A percentile compares a stretch with the other conserved stretches of the same genome.
Conservation (phyloP, 495 filamentous ascomycete genomes). For the Penicillium tannophilum region DNA sequence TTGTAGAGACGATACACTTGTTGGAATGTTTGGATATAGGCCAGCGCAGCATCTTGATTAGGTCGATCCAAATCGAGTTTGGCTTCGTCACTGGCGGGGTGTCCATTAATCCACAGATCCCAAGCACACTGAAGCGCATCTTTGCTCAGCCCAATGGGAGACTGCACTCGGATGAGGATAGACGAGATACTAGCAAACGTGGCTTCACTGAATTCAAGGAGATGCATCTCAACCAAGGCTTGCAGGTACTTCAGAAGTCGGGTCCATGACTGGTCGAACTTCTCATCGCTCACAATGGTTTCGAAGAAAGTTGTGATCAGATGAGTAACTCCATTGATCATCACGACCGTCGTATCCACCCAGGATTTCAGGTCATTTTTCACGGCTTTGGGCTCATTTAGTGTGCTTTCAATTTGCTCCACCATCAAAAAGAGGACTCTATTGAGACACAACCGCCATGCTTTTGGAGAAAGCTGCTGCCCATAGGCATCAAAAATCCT, state of each 20-base stretch:
- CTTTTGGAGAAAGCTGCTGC: slow-evolving; percentile 72
- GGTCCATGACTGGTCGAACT: slow-evolving; percentile 66
- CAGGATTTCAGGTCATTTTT: slow-evolving; percentile 51
- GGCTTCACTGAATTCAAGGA: slow-evolving; percentile 70
- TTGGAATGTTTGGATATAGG: slow-evolving; percentile 75
- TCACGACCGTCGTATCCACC: slow-evolving; percentile 76
- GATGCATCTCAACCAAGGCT: slow-evolving; percentile 57
- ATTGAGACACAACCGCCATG: slow-evolving; percentile 83
- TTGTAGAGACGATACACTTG: slow-evolving; percentile 82
- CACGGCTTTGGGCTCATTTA: slow-evolving; percentile 25
- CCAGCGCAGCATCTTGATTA: slow-evolving; percentile 76
- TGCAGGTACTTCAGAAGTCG: slow-evolving; percentile 68
- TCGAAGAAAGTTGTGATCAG: slow-evolving; percentile 70
- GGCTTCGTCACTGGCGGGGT: slow-evolving; percentile 55
- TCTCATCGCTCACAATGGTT: slow-evolving; percentile 54
- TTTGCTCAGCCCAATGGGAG: slow-evolving; percentile 51
- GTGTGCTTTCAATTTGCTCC: slow-evolving; percentile 41
- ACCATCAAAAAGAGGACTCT: slow-evolving; percentile 78
- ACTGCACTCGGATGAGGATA: slow-evolving; percentile 61
- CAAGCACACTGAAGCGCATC: slow-evolving; percentile 64
- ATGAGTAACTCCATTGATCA: slow-evolving; percentile 68
- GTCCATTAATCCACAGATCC: slow-evolving; percentile 69
- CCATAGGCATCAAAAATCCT: slow-evolving; percentile 91
- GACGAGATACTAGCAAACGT: slow-evolving; percentile 68
- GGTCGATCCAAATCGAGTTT: slow-evolving; percentile 46